Conservation (phyloP, 1,139 yeast species). For the Candida glucosophila region DNA sequence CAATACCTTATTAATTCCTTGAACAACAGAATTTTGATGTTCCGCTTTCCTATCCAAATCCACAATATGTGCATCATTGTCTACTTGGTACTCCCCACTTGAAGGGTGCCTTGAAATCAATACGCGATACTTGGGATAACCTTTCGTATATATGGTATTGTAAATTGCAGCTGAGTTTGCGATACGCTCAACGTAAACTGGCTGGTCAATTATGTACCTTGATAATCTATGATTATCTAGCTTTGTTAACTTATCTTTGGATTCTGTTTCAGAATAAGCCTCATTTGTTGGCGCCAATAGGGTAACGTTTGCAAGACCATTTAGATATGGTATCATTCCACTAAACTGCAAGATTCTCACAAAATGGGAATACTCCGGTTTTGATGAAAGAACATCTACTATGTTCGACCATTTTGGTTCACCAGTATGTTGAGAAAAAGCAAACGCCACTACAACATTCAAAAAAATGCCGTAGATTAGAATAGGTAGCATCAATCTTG, state of each 20-base stretch:
- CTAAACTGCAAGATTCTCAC: constrained; percentile 56
- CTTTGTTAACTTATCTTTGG: constrained; percentile 7
- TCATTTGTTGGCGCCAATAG: constrained; percentile 80
- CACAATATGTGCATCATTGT: constrained; percentile 43
- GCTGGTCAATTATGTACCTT: constrained; percentile 29
- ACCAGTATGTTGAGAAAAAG: constrained; percentile 1
- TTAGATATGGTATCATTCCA: constrained; percentile 63
- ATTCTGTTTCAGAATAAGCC: constrained; percentile 42
- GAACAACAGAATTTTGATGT: constrained; percentile 65
- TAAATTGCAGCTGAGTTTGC: constrained; percentile 18
- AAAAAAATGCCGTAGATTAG: too few relatives aligned
- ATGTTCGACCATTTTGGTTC: constrained; percentile 42
- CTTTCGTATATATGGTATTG: constrained; percentile 19
- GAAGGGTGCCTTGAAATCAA: constrained; percentile 22
- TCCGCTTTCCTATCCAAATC: constrained; percentile 60
- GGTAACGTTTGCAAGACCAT: constrained; percentile 59
- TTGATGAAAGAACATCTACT: constrained; percentile 66
- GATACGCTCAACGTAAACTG: constrained; percentile 27
- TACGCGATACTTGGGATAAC: constrained; percentile 16
- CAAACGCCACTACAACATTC: constrained; percentile 2
- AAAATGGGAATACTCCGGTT: constrained; percentile 67
- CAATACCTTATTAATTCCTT: constrained; percentile 54
- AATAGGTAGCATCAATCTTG: too few relatives aligned
- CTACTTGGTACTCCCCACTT: constrained; percentile 31
- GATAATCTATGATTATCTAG: constrained; percentile 16